Evolutionary conservation across 345 rosid genomes (phyloP), one percentile per base, ranked within the genome.

Genomic region (Hibiscus trionum): DNA sequence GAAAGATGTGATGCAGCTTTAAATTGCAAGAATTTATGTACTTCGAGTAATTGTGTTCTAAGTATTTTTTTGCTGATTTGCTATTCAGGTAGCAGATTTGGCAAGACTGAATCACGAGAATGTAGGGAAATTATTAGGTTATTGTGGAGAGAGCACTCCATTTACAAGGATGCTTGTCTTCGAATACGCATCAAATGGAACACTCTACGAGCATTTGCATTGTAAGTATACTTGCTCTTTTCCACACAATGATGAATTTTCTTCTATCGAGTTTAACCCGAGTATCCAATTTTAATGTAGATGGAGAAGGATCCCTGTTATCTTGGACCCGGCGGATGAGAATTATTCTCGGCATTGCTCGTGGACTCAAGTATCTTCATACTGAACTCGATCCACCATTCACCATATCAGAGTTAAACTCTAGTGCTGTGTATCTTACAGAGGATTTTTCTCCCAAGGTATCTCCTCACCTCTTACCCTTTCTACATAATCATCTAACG

Each of bases 381-480:
- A 73, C 84, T 16, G 97, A 95, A 73, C 90, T 92, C 37, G 87
- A 90, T 63, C 97, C 93, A 21, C 91, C 97, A 56, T 92, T 95
- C 65, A 89, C 96, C 17, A 89, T 95, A 79, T 92, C 97, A 46
- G 96, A 92, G 81, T 79, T 95, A 67, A 95, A 88, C 77, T 95
- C 99, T 27, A 88, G 85, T 72, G 86, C 99, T 49, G 90, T 92
- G 31, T 95, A 95, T 84, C 96, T 95, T 17, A 92, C 97, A 9
- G 99, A 95, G 67, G 99, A 95, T 75, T 95, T 95, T 81, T 86
- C 88, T 33, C 97, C 99, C 4, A 95, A 92, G 99, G 99, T 89
- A 84, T 24, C 26, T 44, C 55, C 33, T 65, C 10, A 39, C 50
- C 50, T 46, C 49, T 37, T 63, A 14, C 27, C 49, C 52, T 42